Conservation (phyloP, 495 filamentous ascomycete genomes). For the Pyrenula massariospora region DNA sequence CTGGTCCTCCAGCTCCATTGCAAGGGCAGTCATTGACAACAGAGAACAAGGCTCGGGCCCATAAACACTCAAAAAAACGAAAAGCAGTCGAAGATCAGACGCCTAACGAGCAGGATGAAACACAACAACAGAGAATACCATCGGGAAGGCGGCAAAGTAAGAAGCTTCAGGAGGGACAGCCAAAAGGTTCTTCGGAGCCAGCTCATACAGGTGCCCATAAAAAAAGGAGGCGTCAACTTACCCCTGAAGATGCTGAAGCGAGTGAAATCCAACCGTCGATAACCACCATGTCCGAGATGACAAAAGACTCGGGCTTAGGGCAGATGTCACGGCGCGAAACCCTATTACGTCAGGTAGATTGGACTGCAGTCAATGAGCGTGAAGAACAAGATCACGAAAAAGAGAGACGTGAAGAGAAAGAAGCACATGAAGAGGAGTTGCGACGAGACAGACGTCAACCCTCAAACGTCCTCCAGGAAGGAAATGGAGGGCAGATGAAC, state of each 20-base stretch:
- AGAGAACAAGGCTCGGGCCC: too few relatives aligned
- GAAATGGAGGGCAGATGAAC: conserved; percentile 5
- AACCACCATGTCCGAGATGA: conserved; percentile 75
- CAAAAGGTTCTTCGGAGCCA: neutral
- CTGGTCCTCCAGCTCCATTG: too few relatives aligned
- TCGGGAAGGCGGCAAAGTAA: conserved; percentile 11
- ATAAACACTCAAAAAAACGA: too few relatives aligned
- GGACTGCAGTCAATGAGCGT: conserved; percentile 32
- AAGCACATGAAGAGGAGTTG: conserved; percentile 15
- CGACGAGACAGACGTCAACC: conserved; percentile 6
- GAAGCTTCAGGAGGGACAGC: too few relatives aligned
- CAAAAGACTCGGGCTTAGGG: conserved; percentile 63
- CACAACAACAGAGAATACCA: conserved; percentile 9
- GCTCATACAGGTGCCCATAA: conserved; percentile 5
- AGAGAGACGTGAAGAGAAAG: conserved; percentile 17
- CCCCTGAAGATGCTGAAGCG: conserved; percentile 67
- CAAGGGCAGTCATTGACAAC: too few relatives aligned
- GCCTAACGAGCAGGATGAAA: conserved; percentile 10
- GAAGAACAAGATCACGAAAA: conserved; percentile 20
- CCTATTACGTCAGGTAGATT: conserved; percentile 42
- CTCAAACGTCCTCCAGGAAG: conserved; percentile 9
- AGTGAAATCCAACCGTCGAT: conserved; percentile 55
- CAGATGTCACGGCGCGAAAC: conserved; percentile 65
- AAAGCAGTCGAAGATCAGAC: too few relatives aligned
- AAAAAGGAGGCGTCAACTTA: conserved; percentile 39